Percentiles rank a stretch among this genome's conserved stretches.
Conservation (phyloP, 192 early-diverging fungal genomes). For the Gryganskiella cystojenkinii region DNA sequence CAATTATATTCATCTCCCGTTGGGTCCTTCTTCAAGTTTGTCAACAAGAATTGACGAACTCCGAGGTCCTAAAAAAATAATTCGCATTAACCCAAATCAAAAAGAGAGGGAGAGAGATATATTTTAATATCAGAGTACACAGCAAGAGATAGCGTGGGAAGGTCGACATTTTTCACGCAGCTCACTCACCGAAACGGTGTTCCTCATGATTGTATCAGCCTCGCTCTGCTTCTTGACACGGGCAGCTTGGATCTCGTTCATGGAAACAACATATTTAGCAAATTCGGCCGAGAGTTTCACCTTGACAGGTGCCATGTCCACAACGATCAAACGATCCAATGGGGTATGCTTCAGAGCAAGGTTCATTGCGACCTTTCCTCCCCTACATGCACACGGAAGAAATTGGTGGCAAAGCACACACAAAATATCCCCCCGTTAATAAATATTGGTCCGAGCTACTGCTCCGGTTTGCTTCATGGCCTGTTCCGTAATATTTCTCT, state of each 20-base stretch:
- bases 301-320: slow-evolving; percentile 75
- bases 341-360: slow-evolving; percentile 66
- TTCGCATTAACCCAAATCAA: not conserved
- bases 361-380: slow-evolving; percentile 81
- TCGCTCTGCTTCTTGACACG: slow-evolving; percentile 63
- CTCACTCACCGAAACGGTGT: slow-evolving; percentile 49
- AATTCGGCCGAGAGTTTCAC: slow-evolving; percentile 66
- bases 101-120: not conserved
- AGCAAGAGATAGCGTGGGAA: not conserved
- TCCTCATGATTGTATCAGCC: slow-evolving; percentile 68
- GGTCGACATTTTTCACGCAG: not conserved
- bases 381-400: too few relatives aligned
- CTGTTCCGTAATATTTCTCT: not conserved
- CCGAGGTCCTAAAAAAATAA: slow-evolving; percentile 59
- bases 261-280: slow-evolving; percentile 60
- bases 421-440: too few relatives aligned
- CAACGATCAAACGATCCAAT: slow-evolving; percentile 70
- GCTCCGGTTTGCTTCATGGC: not conserved
- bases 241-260: slow-evolving; percentile 66
- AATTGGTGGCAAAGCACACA: too few relatives aligned
- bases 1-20: slow-evolving; percentile 60
- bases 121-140: not conserved
- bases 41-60: slow-evolving; percentile 87
- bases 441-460: too few relatives aligned
- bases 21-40: slow-evolving; percentile 81